Base-by-base conservation (phyloP, 768 basidiomycete genomes). In the Suillus discolor region DNA sequence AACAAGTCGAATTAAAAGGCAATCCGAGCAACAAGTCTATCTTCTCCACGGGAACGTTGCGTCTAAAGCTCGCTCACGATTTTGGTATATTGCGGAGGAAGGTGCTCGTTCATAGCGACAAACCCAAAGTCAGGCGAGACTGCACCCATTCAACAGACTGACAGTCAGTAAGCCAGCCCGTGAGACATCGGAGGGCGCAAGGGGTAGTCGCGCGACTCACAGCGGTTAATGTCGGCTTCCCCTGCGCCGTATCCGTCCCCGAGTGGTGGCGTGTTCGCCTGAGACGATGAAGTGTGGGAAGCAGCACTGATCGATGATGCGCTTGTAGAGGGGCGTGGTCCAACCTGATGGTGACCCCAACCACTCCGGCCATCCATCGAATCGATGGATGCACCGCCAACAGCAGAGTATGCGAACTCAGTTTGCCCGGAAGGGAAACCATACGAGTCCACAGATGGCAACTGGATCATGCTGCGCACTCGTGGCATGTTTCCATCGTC, bases 81-180 rank as follows among this genome's bases (percentile, higher is more conserved):
- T 72, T 89, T 89, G 79, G 79, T 83, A 82, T 88, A 89, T 71
- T 86, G 83, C 70, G 83, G 82, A 62, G 87, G 84, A 64, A 91
- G 77, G 73, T 92, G 89, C 75, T 91, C 91, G 77, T 88, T 91
- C 89, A 92, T 89, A 72, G 85, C 83, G 73, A 92, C 90, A 80
- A 87, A 93, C 67, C 89, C 92, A 81, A 91, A 92, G 83, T 92
- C 91, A 78, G 91, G 91, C 73, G 91, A 90, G 85, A 89, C 91
- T 89, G 79, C 34, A 51, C 28, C 72, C 76, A 63, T 77, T 76
- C 71, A 76, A 72, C 72, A 78, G 77, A 81, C 78, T 80, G 73
- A 62, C 66, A 64, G 80, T 85, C 79, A 84, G 81, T 83, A 82
- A 80, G 77, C 73, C 74, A 80, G 79, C 72, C 76, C 72, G 75